These are phyloP conservation scores for Aspergillus sp. DNA, from an alignment of 2,329 filamentous ascomycete species.

Conservation along the genomic window DNA sequence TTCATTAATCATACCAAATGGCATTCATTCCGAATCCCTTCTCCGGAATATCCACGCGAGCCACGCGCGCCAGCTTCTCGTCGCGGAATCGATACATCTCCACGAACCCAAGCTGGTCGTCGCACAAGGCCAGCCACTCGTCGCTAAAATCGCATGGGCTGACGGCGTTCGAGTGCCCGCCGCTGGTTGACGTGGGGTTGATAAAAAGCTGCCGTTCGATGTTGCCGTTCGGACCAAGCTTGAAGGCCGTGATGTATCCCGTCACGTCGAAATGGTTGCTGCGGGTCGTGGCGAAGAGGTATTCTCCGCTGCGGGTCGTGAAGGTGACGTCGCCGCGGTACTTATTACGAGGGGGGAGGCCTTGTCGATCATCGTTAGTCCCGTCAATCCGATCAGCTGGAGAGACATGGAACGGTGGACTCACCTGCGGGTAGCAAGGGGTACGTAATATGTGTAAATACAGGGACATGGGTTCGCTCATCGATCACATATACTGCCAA, in stretches of 20 bases:
- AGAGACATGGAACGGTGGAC: constrained; percentile 14
- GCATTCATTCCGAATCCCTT: constrained; percentile 96
- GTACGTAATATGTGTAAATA: constrained; percentile 74
- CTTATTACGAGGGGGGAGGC: constrained; percentile 49
- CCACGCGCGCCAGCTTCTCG: constrained; percentile 76
- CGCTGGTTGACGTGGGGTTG: constrained; percentile 81
- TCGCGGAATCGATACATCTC: constrained; percentile 87
- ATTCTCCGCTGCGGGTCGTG: constrained; percentile 65
- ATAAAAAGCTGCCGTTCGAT: constrained; percentile 78
- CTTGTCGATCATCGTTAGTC: constrained; percentile 11
- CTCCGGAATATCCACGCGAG: constrained; percentile 73
- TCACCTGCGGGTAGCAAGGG: constrained; percentile 77
- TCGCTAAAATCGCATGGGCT: constrained; percentile 79
- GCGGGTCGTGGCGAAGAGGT: constrained; percentile 82
- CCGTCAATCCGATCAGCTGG: constrained; percentile 2
- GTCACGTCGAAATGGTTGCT: constrained; percentile 73
- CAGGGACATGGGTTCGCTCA: constrained; percentile 67
- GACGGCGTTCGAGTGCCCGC: constrained; percentile 87
- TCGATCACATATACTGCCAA: constrained; percentile 81
- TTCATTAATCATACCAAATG: constrained; percentile 78
- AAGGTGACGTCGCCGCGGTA: constrained; percentile 86
- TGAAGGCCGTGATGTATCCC: constrained; percentile 81
- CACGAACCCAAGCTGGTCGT: constrained; percentile 82
- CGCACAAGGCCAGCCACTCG: constrained; percentile 86
- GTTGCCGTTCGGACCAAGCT: constrained; percentile 64